Evolutionary conservation across 139 green algal genomes (phyloP).

Genomic region (Chlamydomonas asymmetrica): DNA sequence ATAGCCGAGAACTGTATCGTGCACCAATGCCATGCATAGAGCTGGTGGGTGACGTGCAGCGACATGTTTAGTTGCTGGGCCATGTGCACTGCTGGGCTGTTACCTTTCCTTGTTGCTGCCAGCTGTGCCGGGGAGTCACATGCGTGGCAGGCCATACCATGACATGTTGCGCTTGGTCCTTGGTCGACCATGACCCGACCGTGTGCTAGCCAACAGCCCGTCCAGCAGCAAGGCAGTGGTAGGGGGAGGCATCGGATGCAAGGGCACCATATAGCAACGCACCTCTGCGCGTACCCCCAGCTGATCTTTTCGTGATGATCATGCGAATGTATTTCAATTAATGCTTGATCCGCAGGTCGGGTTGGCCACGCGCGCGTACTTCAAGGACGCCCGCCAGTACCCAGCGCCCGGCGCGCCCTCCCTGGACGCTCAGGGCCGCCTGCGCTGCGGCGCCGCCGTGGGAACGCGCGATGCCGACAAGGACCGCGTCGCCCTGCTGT

Average conservation of each 20-base stretch:
- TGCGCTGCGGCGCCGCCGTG: constrained; percentile 87
- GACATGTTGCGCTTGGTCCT: background rate
- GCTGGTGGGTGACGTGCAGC: too few species aligned
- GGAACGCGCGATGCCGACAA: constrained; percentile 86
- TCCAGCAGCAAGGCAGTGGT: too few species aligned
- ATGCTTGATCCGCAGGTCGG: constrained; percentile 38
- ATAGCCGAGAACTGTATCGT: too few species aligned
- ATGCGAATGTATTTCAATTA: constrained; percentile 8
- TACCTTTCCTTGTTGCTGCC: too few species aligned
- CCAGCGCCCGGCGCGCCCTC: constrained; percentile 58
- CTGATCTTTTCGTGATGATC: background rate
- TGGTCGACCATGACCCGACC: background rate
- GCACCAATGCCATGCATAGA: too few species aligned
- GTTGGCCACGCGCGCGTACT: constrained; percentile 64
- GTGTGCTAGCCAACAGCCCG: too few species aligned
- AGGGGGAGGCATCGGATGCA: too few species aligned
- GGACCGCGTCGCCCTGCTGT: constrained; percentile 55
- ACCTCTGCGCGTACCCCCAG: too few species aligned
- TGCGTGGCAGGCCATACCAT: too few species aligned
- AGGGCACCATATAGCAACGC: too few species aligned
- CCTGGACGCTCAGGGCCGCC: constrained; percentile 64
- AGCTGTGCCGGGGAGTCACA: too few species aligned
- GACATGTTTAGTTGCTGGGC: too few species aligned
- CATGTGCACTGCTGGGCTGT: background rate
- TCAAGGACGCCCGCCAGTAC: constrained; percentile 54